Conservation (phyloP, 179 eudicot species). For the Patellifolia procumbens region DNA sequence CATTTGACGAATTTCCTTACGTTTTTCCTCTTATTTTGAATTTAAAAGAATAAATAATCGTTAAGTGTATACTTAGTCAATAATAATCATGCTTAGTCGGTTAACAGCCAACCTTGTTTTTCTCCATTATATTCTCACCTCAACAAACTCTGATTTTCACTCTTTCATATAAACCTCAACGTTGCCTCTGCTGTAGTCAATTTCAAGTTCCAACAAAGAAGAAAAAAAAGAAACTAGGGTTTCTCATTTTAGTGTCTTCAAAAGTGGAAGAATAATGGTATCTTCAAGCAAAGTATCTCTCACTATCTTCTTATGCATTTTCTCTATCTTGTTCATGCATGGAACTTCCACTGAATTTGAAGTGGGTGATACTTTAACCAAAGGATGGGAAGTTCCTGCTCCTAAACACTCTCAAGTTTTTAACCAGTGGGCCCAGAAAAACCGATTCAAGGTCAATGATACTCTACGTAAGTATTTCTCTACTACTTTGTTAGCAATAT, state of each 20-base stretch:
- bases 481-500: neutral
- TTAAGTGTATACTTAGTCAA: neutral
- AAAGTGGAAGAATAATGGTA: neutral
- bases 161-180: constrained; percentile 5
- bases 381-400: constrained; percentile 54
- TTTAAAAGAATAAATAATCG: neutral
- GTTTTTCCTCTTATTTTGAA: neutral
- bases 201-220: neutral
- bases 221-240: neutral
- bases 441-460: constrained; percentile 52
- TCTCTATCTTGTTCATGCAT: constrained; percentile 13
- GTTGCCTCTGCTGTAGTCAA: neutral
- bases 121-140: neutral
- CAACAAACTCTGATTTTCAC: neutral
- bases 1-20: too few relatives aligned
- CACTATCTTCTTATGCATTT: constrained; percentile 10
- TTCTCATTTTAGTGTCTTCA: neutral
- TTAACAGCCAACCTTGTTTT: neutral
- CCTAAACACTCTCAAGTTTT: constrained; percentile 33
- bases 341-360: constrained; percentile 34
- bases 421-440: constrained; percentile 55
- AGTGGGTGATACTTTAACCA: constrained; percentile 40
- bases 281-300: neutral
- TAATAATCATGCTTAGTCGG: neutral
- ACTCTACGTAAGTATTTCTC: constrained; percentile 48